A percentile compares a stretch with the other conserved stretches of the same genome.
These are phyloP conservation scores for Alternaria tenuissima DNA, from an alignment of 2,329 filamentous ascomycete genomes.

Conservation along the genomic window DNA sequence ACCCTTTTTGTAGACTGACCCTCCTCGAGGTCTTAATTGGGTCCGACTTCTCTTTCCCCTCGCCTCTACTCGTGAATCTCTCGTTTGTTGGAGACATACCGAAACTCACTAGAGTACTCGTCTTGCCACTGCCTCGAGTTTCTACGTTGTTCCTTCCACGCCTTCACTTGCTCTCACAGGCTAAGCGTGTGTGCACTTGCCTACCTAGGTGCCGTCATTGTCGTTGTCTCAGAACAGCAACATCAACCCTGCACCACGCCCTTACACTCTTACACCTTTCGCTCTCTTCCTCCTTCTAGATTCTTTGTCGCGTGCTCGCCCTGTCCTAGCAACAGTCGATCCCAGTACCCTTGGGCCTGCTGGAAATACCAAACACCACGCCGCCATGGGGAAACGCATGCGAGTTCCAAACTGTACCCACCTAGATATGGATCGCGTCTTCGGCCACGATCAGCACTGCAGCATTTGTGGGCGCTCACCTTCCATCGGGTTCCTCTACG, in stretches of 20 bases:
- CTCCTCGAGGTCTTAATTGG: not conserved
- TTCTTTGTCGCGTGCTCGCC: not conserved
- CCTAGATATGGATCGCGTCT: slow-evolving; percentile 71
- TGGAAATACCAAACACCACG: slow-evolving; percentile 31
- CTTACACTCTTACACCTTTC: slow-evolving; percentile 8
- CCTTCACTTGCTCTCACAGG: slow-evolving; percentile 1
- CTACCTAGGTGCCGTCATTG: not conserved
- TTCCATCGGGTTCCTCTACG: slow-evolving; percentile 75
- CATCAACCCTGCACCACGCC: not conserved
- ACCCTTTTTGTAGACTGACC: not conserved
- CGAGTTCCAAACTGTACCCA: slow-evolving; percentile 67
- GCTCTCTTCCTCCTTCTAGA: not conserved
- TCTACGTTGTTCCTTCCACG: slow-evolving; percentile 14
- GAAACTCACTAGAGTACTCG: not conserved
- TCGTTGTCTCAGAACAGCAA: not conserved
- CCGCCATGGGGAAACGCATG: slow-evolving; percentile 27
- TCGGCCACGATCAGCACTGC: slow-evolving; percentile 62
- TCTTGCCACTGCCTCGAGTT: not conserved
- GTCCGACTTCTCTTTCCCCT: not conserved
- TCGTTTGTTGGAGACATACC: not conserved
- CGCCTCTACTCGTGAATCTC: not conserved
- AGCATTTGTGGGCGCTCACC: slow-evolving; percentile 64
- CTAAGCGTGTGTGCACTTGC: slow-evolving; percentile 5
- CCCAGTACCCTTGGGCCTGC: slow-evolving; percentile 1
- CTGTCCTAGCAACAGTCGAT: not conserved